These are phyloP conservation scores for Pleoardoris graminearum DNA, from an alignment of 2,329 filamentous ascomycete genomes.

Conservation along the genomic window DNA sequence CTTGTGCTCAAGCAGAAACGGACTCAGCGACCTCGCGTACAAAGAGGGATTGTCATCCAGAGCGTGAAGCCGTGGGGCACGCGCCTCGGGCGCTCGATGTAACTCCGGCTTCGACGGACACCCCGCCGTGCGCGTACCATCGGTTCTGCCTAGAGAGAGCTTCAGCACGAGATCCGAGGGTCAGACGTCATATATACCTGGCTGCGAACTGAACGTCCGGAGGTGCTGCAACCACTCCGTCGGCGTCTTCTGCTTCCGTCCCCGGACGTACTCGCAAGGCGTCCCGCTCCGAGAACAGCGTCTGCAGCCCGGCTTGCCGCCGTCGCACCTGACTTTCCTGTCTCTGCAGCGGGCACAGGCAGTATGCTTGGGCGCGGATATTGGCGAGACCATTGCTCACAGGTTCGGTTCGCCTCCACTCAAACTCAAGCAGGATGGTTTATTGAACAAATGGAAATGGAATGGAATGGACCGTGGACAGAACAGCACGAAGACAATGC, in stretches of 20 bases:
- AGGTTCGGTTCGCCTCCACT: neutral
- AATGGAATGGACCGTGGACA: neutral
- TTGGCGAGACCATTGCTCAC: too few relatives aligned
- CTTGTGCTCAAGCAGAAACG: neutral
- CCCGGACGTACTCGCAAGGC: constrained; percentile 17
- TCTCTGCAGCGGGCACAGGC: constrained; percentile 23
- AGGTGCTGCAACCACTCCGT: constrained; percentile 22
- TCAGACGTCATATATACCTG: too few relatives aligned
- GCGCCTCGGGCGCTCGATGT: neutral
- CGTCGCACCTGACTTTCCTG: constrained; percentile 25
- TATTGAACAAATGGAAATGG: neutral
- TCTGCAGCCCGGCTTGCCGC: constrained; percentile 17
- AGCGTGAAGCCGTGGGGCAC: neutral
- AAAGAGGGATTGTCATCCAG: neutral
- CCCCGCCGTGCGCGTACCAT: neutral
- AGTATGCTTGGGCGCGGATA: constrained; percentile 16
- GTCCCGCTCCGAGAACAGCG: constrained; percentile 13
- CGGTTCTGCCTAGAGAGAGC: neutral
- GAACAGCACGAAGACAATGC: neutral
- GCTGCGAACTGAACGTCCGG: constrained; percentile 20
- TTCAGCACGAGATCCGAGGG: too few relatives aligned
- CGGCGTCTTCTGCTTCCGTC: constrained; percentile 18
- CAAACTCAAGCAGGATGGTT: neutral
- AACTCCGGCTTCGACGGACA: neutral
- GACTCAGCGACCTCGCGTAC: constrained; percentile 1